Evolutionary conservation across 306 rosid species (phyloP).

Genomic region (Malus sieversii): DNA sequence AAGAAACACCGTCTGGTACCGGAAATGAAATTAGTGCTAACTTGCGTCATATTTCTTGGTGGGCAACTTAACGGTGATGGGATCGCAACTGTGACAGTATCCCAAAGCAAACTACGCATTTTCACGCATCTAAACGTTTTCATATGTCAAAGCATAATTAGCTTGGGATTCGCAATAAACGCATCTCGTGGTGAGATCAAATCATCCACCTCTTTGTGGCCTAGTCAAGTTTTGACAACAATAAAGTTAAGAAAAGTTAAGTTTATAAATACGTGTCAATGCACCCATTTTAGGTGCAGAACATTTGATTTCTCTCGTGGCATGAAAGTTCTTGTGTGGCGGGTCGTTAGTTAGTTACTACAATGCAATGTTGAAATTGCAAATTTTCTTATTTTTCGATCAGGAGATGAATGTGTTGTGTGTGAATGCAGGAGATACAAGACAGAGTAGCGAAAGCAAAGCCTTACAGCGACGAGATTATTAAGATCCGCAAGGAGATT

Average conservation of each 20-base stretch:
- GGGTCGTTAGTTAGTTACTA: neutral
- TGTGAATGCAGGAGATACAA: conserved; percentile 68
- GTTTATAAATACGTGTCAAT: too few species aligned
- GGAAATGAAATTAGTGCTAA: neutral
- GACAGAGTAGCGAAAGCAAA: conserved; percentile 76
- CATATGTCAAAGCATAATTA: too few species aligned
- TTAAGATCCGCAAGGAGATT: conserved; percentile 75
- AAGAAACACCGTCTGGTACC: neutral
- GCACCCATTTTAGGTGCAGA: too few species aligned
- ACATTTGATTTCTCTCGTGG: neutral
- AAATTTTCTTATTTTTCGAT: neutral
- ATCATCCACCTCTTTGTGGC: too few species aligned
- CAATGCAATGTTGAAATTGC: neutral
- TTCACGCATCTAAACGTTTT: neutral
- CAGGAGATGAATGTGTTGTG: neutral
- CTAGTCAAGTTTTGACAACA: too few species aligned
- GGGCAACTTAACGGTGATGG: neutral
- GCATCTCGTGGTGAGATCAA: too few species aligned
- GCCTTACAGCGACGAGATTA: conserved; percentile 60
- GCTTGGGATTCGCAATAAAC: too few species aligned
- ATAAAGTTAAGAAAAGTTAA: too few species aligned
- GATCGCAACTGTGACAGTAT: neutral
- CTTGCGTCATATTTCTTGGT: neutral
- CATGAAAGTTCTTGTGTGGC: neutral
- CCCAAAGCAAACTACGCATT: neutral